Evolutionary conservation across 306 rosid genomes (phyloP).

Genomic region (Casuarina cunninghamiana): DNA sequence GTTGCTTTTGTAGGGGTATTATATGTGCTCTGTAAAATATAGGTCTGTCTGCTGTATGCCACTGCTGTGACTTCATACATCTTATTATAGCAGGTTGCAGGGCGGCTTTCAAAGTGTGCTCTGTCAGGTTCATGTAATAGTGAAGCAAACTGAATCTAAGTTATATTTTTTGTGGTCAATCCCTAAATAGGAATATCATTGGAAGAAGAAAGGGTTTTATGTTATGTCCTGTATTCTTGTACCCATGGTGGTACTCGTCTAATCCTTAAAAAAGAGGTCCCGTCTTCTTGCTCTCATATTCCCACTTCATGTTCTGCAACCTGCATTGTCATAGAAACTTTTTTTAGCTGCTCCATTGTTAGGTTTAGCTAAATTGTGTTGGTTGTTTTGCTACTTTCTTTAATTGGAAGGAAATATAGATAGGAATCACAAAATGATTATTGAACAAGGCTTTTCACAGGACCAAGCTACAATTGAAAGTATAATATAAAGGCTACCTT

Average conservation of each 20-base stretch:
- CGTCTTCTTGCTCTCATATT: background rate
- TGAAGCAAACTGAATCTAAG: background rate
- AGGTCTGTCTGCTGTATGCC: background rate
- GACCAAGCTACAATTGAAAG: background rate
- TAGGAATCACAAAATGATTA: background rate
- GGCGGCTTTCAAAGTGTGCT: background rate
- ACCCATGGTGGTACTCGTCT: background rate
- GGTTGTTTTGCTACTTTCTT: background rate
- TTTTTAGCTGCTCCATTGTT: background rate
- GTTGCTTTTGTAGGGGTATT: background rate
- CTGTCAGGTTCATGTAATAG: background rate
- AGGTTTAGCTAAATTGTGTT: background rate
- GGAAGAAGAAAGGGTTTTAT: conserved; percentile 3
- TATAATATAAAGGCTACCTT: background rate
- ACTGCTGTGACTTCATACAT: background rate
- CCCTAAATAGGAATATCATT: background rate
- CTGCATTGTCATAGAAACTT: background rate
- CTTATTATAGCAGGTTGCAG: background rate
- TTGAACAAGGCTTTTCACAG: background rate
- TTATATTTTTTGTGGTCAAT: background rate
- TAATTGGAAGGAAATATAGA: background rate
- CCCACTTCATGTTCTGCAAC: background rate
- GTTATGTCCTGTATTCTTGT: background rate
- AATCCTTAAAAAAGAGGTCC: background rate
- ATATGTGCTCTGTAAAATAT: background rate